A percentile compares a stretch with the other conserved stretches of the same genome.
Evolutionary conservation across 2,329 filamentous ascomycete genomes (phyloP).

Genomic region (Aspergillus texensis): DNA sequence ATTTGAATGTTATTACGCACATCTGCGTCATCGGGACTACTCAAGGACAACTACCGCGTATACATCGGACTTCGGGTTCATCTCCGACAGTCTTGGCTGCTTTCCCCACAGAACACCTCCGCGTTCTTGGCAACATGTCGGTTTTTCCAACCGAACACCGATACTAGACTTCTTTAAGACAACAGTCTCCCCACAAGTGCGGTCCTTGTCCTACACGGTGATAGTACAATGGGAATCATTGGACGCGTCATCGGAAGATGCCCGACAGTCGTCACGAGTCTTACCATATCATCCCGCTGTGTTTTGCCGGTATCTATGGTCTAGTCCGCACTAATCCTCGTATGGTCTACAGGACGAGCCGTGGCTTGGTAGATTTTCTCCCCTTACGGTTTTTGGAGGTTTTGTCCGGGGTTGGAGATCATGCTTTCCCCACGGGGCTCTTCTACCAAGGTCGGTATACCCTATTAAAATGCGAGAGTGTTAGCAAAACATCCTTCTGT

Average conservation of each 20-base stretch:
- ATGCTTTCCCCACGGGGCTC: slow-evolving; percentile 29
- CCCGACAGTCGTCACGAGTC: slow-evolving; percentile 14
- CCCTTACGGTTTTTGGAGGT: slow-evolving; percentile 14
- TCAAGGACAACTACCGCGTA: background rate
- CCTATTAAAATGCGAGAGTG: background rate
- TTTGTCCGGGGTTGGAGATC: slow-evolving; percentile 23
- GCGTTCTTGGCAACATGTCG: slow-evolving; percentile 11
- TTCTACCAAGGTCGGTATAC: background rate
- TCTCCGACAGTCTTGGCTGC: slow-evolving; percentile 25
- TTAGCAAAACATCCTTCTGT: background rate
- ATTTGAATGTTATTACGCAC: slow-evolving; percentile 23
- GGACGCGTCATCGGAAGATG: slow-evolving; percentile 22
- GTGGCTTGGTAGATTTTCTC: slow-evolving; percentile 1
- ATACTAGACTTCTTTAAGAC: slow-evolving; percentile 15
- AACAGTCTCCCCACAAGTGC: background rate
- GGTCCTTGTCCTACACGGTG: slow-evolving; percentile 3
- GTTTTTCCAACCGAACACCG: slow-evolving; percentile 26
- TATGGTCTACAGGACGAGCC: background rate
- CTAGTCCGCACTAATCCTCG: background rate
- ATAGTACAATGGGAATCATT: slow-evolving; percentile 17
- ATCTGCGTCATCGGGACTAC: background rate
- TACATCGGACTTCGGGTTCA: slow-evolving; percentile 35
- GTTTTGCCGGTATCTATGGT: background rate
- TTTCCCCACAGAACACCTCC: background rate
- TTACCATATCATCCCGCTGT: background rate